Evolutionary conservation across 1,284 basidiomycete species (phyloP), one percentile per base, ranked within the genome.

Genomic region (Trichosporon sp.): DNA sequence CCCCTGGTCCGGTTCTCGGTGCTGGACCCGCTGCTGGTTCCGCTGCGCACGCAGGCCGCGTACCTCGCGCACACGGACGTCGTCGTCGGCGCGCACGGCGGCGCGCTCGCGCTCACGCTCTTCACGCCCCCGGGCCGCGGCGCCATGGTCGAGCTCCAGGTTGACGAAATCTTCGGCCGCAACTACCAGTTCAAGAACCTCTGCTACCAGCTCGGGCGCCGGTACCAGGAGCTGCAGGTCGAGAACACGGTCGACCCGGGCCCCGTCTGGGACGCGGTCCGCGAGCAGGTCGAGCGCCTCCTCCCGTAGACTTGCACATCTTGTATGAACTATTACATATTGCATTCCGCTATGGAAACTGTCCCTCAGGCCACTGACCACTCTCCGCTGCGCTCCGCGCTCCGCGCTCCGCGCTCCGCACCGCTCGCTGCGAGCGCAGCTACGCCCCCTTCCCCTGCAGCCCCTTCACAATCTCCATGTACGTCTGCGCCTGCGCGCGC

Each of bases 151-250:
- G 81, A 83, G 70, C 68, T 83, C 5, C 76, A 78, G 62, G 76
- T 80, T 1, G 62, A 70, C 1, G 69, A 65, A 1, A 76, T 78
- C 8, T 15, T 4, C 15, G 11, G 7, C 2, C 75, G 74, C 7
- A 80, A 78, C 68, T 76, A 62, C 63, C 81, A 81, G 69, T 83
- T 83, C 65, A 72, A 83, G 71, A 79, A 81, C 65, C 77, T 83
- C 75, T 76, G 77, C 7, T 58, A 68, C 8, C 27, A 29, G 18
- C 56, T 60, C 29, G 56, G 56, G 18, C 11, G 74, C 38, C 65
- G 73, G 13, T 79, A 79, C 60, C 73, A 76, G 60, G 31, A 72
- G 31, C 18, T 79, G 44, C n/a, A 62, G 34, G 77, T 76, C 8
- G 35, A 68, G 6, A 66, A 67, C 64, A 44, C 67, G 60, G 77